Evolutionary conservation across 1,284 basidiomycete species (phyloP).

Genomic region (Microbotryum violaceum): DNA sequence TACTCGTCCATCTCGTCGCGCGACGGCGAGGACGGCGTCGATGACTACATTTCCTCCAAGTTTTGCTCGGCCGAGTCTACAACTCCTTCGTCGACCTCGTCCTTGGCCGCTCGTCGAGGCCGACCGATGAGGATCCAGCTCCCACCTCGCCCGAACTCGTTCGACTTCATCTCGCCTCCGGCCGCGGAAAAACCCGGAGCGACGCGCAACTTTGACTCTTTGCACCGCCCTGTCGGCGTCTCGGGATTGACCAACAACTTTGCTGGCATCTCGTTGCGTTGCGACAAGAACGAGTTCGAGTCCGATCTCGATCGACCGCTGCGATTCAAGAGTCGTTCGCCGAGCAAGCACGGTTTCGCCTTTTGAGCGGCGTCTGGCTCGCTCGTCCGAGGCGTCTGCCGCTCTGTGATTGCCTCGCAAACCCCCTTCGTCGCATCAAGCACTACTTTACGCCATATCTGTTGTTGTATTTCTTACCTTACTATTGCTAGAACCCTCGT

Average conservation of each 20-base stretch:
- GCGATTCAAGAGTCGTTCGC: not conserved
- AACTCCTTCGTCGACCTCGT: not conserved
- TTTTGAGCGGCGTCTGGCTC: not conserved
- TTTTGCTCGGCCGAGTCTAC: too few relatives aligned
- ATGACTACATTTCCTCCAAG: too few relatives aligned
- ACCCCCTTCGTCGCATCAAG: not conserved
- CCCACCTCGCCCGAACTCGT: not conserved
- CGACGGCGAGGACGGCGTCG: too few relatives aligned
- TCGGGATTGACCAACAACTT: slow-evolving; percentile 3
- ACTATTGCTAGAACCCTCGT: not conserved
- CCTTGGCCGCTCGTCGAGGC: not conserved
- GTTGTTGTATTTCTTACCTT: not conserved
- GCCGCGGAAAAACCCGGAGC: not conserved
- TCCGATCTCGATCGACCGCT: not conserved
- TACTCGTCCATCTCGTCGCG: too few relatives aligned
- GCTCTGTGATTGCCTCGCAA: not conserved
- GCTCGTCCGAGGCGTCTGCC: too few relatives aligned
- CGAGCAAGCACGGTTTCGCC: not conserved
- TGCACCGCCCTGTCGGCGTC: not conserved
- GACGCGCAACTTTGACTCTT: not conserved
- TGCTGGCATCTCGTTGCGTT: not conserved
- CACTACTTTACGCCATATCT: not conserved
- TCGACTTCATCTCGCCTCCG: not conserved
- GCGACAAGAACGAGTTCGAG: not conserved
- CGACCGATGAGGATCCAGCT: not conserved